Evolutionary conservation across 2,329 filamentous ascomycete species (phyloP), one percentile per base, ranked within the genome.

Genomic region (Xylaria arbuscula): DNA sequence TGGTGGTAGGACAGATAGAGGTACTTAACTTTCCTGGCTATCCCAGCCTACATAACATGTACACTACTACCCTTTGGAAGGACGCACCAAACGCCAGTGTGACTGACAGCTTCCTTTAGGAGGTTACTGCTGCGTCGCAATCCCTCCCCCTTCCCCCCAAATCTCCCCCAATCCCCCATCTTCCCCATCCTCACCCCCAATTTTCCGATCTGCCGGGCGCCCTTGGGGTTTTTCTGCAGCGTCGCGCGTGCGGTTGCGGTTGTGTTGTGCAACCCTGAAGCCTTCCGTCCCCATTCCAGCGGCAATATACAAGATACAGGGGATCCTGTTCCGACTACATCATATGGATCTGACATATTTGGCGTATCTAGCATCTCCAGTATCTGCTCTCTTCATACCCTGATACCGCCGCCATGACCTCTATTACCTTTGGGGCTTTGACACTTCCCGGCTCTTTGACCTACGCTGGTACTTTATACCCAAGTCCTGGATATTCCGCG

Each of bases 161-260:
- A 48, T 11, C 55, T 61, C 45, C 45, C 45, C 45, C 22, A 48
- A 24, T 24, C 57, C 64, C 67, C 67, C 54, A 69, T 66, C 38
- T 50, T 55, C 54, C 55, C 64, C 56, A 50, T 55, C 19, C 24
- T 53, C 58, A 36, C 17, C 54, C 51, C 66, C 66, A 64, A 65
- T 63, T 48, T 64, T 51, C 69, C 67, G 62, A 70, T 63, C 67
- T 70, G 55, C 69, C 67, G 67, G 58, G 56, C 66, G 36, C 47
- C 17, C 55, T 66, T 64, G 45, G 67, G 61, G 57, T 17, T 40
- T 51, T 61, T 56, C 48, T 71, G 69, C 67, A 71, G 40, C 47
- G 45, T 69, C 56, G 60, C 59, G 54, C 19, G n/a, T 69, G 55
- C 61, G 47, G 68, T 61, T 62, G 42, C 45, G 42, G 62, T 62